Base-by-base conservation (phyloP, 139 green algal species). In the Nannochloris sp. region DNA sequence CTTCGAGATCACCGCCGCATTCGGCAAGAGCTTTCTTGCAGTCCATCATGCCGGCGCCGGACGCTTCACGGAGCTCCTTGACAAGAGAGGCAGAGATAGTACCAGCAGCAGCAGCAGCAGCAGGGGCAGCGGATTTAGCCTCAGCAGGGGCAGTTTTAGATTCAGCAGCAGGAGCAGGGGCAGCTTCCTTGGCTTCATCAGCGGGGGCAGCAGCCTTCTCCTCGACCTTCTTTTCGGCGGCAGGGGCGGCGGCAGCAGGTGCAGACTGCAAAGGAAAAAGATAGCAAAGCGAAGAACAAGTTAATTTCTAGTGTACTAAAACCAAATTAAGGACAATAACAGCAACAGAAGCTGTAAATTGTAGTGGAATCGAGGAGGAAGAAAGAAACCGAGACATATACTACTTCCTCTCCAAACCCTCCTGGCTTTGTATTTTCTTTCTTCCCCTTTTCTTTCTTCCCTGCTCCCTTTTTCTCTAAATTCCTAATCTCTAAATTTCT, bases 11-110 rank as follows among this genome's bases (percentile, higher is more conserved):
- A 3, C 88, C 88, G 6, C 56, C 58, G 69, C 70, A 85, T 79
- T 98, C 86, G 0, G 61, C 58, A 54, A 99, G 83, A 19, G 93
- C 93, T 78, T 96, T 96, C 85, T 99, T 99, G 93, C 92, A 97
- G 75, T 96, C 93, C 93, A 99, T 98, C 93, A 99, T 99, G 76
- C 93, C 93, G 0, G 92, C 85, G 33, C 89, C 87, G 8, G 66
- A 82, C 56, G 66, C 54, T 29, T 91, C 81, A 62, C 92, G 89
- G 65, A 98, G 88, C 37, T 75, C 62, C 78, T 96, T 95, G 29
- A 97, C 92, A 9, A 73, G 56, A 33, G 80, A 68, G 47, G 90
- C 89, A 19, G 85, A 90, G 39, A 96, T 83, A 70, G 51, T 76
- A 42, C 35, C 61, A 12, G 59, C 46, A 3, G 53, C 58, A 9